Base-by-base conservation (phyloP, 768 basidiomycete species). In the Cyclocybe cylindracea region DNA sequence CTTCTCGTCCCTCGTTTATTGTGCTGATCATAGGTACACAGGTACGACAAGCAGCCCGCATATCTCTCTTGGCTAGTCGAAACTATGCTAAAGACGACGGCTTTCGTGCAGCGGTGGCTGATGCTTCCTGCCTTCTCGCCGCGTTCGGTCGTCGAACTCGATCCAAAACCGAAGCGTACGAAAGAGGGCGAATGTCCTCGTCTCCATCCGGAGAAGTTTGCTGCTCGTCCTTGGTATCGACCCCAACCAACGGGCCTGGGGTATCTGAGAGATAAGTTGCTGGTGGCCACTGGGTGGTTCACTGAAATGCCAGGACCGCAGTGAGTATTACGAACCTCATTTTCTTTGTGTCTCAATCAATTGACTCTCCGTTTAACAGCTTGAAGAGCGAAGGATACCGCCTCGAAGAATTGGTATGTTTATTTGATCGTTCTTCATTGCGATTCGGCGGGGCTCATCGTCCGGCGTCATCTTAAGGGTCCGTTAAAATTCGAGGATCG, bases 201-300 rank as follows among this genome's bases (percentile, higher is more conserved):
- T n/a, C 57, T 76, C 46, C 52, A 70, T 53, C 74, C 76, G 4
- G 68, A 50, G 0, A 70, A 62, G 73, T 76, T 32, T 46, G 57
- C 67, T 19, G 61, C 69, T 4, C 63, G 62, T 45, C 79, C 79
- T 16, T 80, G 79, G 78, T 82, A 82, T 55, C 76, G 71, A 55
- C 72, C 76, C 0, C 61, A 70, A 50, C 59, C 69, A 0, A 67
- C 55, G 2, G 64, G 62, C 6, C 32, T 73, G 1, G 66, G 62
- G 2, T 62, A 60, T 19, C 43, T 67, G 10, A 36, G 54, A 14
- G 73, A 75, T 42, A 61, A 59, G 33, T 39, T 76, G 0, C 48
- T 64, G 7, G 72, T 78, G 7, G 41, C 55, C 29, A 38, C 74
- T 16, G 70, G 72, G 2, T 66, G 59, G 56, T 63, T 74, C 51